Conservation (phyloP, 441 rosid genomes). For the Eugenia klotzschiana region DNA sequence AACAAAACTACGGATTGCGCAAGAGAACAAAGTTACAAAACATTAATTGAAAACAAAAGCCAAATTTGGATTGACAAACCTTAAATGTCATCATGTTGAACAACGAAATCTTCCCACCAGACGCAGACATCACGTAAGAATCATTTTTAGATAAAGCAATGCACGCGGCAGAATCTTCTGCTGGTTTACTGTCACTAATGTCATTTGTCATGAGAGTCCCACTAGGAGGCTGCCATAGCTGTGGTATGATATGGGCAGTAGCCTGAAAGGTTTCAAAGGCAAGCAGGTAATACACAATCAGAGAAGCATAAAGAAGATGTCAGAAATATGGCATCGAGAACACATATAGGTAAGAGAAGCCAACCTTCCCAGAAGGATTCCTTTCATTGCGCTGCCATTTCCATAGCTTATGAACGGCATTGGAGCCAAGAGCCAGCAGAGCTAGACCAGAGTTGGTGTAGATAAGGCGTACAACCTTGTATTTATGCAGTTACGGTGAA, state of each 20-base stretch:
- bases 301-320: neutral
- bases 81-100: conserved; percentile 77
- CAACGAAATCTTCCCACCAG: conserved; percentile 62
- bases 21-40: neutral
- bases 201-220: conserved; percentile 53
- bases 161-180: conserved; percentile 47
- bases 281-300: neutral
- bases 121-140: conserved; percentile 71
- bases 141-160: conserved; percentile 64
- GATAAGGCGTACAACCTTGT: conserved; percentile 42
- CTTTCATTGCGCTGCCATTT: conserved; percentile 53
- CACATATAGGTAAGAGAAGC: neutral
- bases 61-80: conserved; percentile 14
- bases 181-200: conserved; percentile 27
- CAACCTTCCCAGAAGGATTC: conserved; percentile 47
- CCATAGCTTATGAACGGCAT: conserved; percentile 59
- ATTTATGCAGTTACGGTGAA: neutral
- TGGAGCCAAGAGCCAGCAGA: conserved; percentile 41
- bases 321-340: neutral
- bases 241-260: conserved; percentile 36
- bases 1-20: neutral
- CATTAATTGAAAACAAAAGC: neutral
- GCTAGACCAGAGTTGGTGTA: conserved; percentile 60
- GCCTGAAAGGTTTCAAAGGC: conserved; percentile 22
- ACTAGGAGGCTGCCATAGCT: conserved; percentile 51